Evolutionary conservation across 164 flowering plant species (phyloP).

Genomic region (Nymphaea thermarum): DNA sequence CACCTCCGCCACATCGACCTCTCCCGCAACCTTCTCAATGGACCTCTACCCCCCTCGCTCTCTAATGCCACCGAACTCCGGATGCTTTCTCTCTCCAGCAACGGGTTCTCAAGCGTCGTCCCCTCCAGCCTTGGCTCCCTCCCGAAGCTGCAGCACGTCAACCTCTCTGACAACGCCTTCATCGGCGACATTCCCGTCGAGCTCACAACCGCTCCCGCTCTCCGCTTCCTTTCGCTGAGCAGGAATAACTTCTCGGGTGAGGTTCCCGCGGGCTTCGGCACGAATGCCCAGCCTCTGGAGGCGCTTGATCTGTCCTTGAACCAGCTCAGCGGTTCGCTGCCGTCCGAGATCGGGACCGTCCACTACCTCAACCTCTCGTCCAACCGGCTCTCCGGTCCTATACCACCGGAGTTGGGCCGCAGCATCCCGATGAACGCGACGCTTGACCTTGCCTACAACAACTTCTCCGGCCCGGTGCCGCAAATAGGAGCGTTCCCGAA

Average conservation of each 20-base stretch:
- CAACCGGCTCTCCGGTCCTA: conserved; percentile 12
- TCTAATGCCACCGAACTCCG: conserved; percentile 39
- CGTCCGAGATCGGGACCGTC: conserved; percentile 37
- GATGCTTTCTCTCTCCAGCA: conserved; percentile 48
- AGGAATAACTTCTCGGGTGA: conserved; percentile 48
- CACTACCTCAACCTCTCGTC: conserved; percentile 27
- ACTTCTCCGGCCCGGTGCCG: conserved; percentile 48
- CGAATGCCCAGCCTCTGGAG: conserved; percentile 10
- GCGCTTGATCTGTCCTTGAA: conserved; percentile 60
- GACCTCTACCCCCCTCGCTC: conserved; percentile 41
- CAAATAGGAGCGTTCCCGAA: conserved; percentile 20
- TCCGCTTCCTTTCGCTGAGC: conserved; percentile 43
- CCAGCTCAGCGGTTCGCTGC: conserved; percentile 51
- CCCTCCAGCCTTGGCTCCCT: conserved; percentile 28
- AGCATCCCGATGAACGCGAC: conserved; percentile 9
- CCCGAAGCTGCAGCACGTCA: conserved; percentile 38
- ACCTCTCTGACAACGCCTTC: conserved; percentile 73
- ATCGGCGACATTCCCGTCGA: conserved; percentile 48
- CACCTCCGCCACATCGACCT: conserved; percentile 56
- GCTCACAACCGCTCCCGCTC: conserved; percentile 25
- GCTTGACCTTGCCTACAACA: conserved; percentile 9
- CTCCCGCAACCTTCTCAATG: conserved; percentile 73
- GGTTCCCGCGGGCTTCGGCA: conserved; percentile 33
- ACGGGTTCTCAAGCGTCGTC: conserved; percentile 51
- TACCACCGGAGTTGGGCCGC: conserved; percentile 6